Conservation (phyloP, 306 rosid species). For the Dryas octopetala region DNA sequence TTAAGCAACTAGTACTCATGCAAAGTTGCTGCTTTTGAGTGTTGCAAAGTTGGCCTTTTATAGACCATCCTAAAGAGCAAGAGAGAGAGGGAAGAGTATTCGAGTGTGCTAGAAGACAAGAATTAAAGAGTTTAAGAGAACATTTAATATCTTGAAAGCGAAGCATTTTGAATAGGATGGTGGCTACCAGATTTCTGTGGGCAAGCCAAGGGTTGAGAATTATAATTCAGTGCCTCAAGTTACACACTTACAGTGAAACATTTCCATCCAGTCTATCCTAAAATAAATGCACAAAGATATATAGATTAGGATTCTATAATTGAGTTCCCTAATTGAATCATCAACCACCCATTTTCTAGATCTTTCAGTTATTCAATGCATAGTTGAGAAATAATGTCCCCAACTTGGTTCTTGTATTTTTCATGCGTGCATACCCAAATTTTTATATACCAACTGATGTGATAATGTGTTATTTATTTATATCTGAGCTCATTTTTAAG, state of each 20-base stretch:
- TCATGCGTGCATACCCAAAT: background rate
- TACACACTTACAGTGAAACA: background rate
- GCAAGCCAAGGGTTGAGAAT: background rate
- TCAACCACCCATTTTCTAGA: conserved; percentile 15
- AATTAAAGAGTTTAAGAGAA: background rate
- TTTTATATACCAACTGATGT: too few species aligned
- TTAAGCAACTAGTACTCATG: background rate
- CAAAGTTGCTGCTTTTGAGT: conserved; percentile 9
- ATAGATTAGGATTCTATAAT: conserved; percentile 8
- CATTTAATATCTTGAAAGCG: conserved; percentile 24
- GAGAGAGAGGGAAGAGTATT: conserved; percentile 15
- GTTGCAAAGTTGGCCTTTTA: conserved; percentile 18
- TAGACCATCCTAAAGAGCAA: conserved; percentile 10
- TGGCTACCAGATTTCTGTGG: background rate
- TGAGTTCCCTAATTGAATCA: background rate
- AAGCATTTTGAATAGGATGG: background rate
- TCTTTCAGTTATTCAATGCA: conserved; percentile 10
- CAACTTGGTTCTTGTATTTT: background rate
- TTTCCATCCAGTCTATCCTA: background rate
- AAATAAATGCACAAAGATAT: conserved; percentile 10
- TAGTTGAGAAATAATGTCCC: background rate
- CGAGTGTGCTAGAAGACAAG: conserved; percentile 20
- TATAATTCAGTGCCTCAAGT: background rate
- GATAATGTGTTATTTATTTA: too few species aligned
- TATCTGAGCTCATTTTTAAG: too few species aligned